Evolutionary conservation across 2,329 filamentous ascomycete species (phyloP).

Genomic region (Colletotrichum sp.): DNA sequence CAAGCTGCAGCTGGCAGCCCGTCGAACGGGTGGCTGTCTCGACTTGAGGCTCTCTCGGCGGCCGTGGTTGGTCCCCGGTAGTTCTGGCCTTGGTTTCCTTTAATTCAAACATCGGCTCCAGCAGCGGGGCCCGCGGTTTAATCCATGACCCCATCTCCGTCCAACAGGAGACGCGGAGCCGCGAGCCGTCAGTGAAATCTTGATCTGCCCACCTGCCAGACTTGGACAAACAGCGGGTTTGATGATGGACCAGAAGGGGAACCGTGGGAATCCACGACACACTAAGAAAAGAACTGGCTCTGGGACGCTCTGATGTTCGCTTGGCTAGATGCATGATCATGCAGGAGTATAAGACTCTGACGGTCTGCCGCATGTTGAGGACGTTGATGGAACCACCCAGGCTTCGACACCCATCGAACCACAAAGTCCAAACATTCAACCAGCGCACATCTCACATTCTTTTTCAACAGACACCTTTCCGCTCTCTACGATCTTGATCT

Average conservation of each 20-base stretch:
- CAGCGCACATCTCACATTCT: background rate
- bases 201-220: background rate
- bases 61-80: constrained; percentile 8
- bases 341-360: constrained; percentile 1
- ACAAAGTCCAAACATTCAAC: background rate
- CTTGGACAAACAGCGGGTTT: background rate
- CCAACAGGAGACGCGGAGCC: background rate
- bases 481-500: background rate
- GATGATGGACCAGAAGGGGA: background rate
- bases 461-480: background rate
- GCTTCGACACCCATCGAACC: background rate
- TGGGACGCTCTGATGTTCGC: background rate
- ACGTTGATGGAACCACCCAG: background rate
- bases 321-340: background rate
- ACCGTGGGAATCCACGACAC: background rate
- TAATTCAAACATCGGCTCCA: constrained; percentile 15
- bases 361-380: background rate
- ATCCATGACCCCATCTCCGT: background rate
- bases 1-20: background rate
- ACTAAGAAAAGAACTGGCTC: background rate
- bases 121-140: background rate
- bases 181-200: background rate
- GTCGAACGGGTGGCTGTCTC: background rate
- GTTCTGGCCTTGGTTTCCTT: background rate
- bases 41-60: background rate